phyloP scores from a whole-genome alignment of 192 early-diverging fungal species.

The Backusella westeae region DNA sequence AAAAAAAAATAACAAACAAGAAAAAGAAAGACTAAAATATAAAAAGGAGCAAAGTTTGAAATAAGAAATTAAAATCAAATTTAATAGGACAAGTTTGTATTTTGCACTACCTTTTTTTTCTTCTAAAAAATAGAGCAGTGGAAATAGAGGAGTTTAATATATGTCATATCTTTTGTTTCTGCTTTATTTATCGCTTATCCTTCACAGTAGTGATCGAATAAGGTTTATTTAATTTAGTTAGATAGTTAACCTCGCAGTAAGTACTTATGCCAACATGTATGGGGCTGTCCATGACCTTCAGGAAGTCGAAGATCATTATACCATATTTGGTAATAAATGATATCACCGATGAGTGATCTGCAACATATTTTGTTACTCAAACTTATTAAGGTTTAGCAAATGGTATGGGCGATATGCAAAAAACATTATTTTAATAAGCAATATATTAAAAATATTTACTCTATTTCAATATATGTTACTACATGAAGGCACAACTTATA shows the following conservation, averaged over 20 bases:
- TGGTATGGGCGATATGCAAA: background rate
- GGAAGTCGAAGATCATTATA: background rate
- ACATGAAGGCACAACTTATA: background rate
- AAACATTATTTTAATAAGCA: background rate
- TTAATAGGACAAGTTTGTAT: background rate
- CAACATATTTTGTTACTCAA: background rate
- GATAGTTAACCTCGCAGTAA: background rate
- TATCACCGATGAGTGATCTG: background rate
- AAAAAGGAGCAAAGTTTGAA: background rate
- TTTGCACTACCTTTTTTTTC: background rate
- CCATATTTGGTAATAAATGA: constrained; percentile 4
- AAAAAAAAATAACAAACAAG: background rate
- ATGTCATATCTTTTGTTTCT: background rate
- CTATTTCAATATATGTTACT: background rate
- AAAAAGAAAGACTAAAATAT: background rate
- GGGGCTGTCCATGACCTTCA: background rate
- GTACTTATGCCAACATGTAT: background rate
- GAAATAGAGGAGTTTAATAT: background rate
- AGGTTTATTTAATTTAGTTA: background rate
- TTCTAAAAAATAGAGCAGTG: background rate
- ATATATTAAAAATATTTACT: background rate
- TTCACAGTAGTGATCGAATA: background rate
- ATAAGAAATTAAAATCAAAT: background rate
- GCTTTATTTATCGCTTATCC: background rate
- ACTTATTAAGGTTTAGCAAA: background rate